These are phyloP conservation scores for Sclerotinia borealis DNA, from an alignment of 2,329 filamentous ascomycete species.

Conservation along the genomic window DNA sequence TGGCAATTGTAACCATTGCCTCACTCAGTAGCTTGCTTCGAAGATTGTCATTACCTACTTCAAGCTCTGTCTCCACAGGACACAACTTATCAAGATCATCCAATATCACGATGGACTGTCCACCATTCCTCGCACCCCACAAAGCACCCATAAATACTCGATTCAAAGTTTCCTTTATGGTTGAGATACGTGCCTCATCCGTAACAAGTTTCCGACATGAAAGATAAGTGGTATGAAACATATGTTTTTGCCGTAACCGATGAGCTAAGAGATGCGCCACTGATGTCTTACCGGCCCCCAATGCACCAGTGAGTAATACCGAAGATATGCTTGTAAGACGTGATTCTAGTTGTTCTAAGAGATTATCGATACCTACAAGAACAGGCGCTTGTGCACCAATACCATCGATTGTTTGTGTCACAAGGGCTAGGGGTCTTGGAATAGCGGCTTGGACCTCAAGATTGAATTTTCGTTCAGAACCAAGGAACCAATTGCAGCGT, in stretches of 20 bases:
- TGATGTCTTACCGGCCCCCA: conserved; percentile 85
- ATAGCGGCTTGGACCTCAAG: conserved; percentile 74
- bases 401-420: conserved; percentile 33
- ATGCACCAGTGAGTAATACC: conserved; percentile 78
- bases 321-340: conserved; percentile 83
- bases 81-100: conserved; percentile 93
- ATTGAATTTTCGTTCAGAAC: conserved; percentile 65
- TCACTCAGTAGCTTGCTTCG: conserved; percentile 90
- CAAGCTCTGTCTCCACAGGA: conserved; percentile 87
- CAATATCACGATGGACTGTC: conserved; percentile 75
- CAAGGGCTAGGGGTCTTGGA: conserved; percentile 53
- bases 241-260: conserved; percentile 60
- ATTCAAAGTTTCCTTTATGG: conserved; percentile 82
- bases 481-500: conserved; percentile 63
- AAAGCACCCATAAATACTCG: conserved; percentile 82
- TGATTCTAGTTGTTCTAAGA: conserved; percentile 65
- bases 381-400: conserved; percentile 47
- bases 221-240: conserved; percentile 83
- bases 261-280: conserved; percentile 72
- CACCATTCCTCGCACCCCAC: conserved; percentile 85
- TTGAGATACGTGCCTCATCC: conserved; percentile 82
- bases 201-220: conserved; percentile 81
- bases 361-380: conserved; percentile 77
- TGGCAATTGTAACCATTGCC: conserved; percentile 70
- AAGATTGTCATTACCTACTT: conserved; percentile 89